Evolutionary conservation across 2,329 filamentous ascomycete species (phyloP).

Genomic region (Cylindrodendrum hubeiense): DNA sequence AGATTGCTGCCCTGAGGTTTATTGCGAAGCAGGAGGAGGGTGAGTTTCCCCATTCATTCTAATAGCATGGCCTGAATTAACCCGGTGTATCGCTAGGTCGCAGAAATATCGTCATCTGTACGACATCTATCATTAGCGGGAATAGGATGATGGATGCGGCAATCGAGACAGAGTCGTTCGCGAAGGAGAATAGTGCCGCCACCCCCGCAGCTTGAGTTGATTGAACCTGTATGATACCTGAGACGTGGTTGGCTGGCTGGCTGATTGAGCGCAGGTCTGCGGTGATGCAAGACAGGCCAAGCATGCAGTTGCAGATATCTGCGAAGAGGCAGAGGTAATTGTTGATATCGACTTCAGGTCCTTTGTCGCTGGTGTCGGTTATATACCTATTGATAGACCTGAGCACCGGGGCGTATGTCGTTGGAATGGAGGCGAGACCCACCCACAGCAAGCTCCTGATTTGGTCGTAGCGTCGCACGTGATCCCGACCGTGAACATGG

Average conservation of each 20-base stretch:
- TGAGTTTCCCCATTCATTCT: slow-evolving; percentile 48
- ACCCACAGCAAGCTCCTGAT: slow-evolving; percentile 37
- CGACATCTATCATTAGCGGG: slow-evolving; percentile 91
- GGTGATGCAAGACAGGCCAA: slow-evolving; percentile 2
- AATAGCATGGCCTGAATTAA: slow-evolving; percentile 24
- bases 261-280: slow-evolving; percentile 22
- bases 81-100: slow-evolving; percentile 62
- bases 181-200: slow-evolving; percentile 52
- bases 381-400: slow-evolving; percentile 17
- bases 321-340: neutral
- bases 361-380: neutral
- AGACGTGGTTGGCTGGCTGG: slow-evolving; percentile 19
- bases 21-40: slow-evolving; percentile 86
- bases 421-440: slow-evolving; percentile 33
- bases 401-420: slow-evolving; percentile 10
- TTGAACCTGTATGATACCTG: slow-evolving; percentile 34
- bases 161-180: slow-evolving; percentile 78
- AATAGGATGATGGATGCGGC: slow-evolving; percentile 89
- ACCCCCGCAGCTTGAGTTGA: slow-evolving; percentile 32
- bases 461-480: slow-evolving; percentile 40
- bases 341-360: neutral
- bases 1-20: slow-evolving; percentile 93
- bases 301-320: neutral
- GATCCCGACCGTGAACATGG: slow-evolving; percentile 36
- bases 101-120: slow-evolving; percentile 90